These are phyloP conservation scores for Beta vulgaris DNA, from an alignment of 148 eudicot species.

Conservation along the genomic window DNA sequence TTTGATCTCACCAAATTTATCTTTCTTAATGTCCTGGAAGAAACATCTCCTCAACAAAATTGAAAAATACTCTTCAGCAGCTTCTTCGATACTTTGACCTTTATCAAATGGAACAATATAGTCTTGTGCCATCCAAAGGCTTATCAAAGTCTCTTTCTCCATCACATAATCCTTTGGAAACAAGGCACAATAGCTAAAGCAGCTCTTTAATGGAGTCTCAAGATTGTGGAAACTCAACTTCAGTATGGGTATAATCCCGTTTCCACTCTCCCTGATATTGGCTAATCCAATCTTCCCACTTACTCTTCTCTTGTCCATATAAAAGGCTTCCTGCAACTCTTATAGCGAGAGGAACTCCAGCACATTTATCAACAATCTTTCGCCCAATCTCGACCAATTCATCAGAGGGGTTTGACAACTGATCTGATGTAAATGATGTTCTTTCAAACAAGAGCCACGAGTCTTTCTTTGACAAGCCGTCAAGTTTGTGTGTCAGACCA, in stretches of 20 bases:
- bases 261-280: background rate
- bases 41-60: slow-evolving; percentile 14
- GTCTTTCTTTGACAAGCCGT: background rate
- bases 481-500: background rate
- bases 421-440: background rate
- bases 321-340: slow-evolving; percentile 17
- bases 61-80: background rate
- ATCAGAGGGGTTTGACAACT: background rate
- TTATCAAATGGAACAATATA: background rate
- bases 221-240: slow-evolving; percentile 16
- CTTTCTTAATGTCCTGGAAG: background rate
- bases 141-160: background rate
- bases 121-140: slow-evolving; percentile 22
- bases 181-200: slow-evolving; percentile 8
- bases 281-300: slow-evolving; percentile 9
- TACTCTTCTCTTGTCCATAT: background rate
- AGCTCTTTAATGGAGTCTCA: slow-evolving; percentile 8
- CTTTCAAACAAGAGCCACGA: background rate
- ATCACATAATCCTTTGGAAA: slow-evolving; percentile 2
- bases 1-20: background rate
- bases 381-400: slow-evolving; percentile 7
- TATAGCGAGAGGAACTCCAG: slow-evolving; percentile 23
- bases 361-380: slow-evolving; percentile 21
- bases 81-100: slow-evolving; percentile 3
- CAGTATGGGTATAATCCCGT: slow-evolving; percentile 9